Base-by-base conservation (phyloP, 257 asterid species). In the Fraxinus quadrangulata region DNA sequence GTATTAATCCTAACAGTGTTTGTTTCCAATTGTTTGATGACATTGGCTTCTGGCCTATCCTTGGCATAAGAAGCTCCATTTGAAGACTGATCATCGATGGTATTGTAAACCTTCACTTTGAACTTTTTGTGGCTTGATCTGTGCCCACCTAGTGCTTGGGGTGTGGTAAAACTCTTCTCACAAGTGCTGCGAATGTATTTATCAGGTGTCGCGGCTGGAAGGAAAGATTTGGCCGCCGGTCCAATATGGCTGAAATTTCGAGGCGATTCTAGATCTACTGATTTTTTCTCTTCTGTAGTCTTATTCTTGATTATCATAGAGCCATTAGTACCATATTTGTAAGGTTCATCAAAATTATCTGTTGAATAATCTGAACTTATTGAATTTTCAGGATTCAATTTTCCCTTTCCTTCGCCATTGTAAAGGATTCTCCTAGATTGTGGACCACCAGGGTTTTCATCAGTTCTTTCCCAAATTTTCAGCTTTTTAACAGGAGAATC, bases 141-240 rank as follows among this genome's bases (percentile, higher is more conserved):
- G 26, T 87, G 90, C 6, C 91, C 91, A 1, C 91, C 89, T 47
- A 90, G 67, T 0, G 91, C 97, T 66, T 87, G 92, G 42, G 82
- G 88, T 2, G 75, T 72, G 0, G 80, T 0, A 28, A 88, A 90
- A 1, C 12, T 8, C 72, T 72, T 85, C 0, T 6, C 51, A 59
- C 97, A 90, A 1, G 12, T 67, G 68, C 3, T 72, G 70, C 94
- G 87, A 16, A 6, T 37, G 80, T 74, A 71, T 14, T 79, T 82
- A 16, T 30, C 71, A 2, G 47, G 30, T 17, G 65, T 17, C 16
- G 17, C 14, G 6, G 56, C 49, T 9, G 13, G 45, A 39, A 39
- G 45, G 9, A 39, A 11, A 39, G 45, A 39, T 39, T 39, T 9
- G 2, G 13, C 14, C 73, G n/a, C 49, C 2, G 14, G 47, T 23